phyloP scores from a whole-genome alignment of 2,329 filamentous ascomycete species.

The Pyrenochaeta sp. region DNA sequence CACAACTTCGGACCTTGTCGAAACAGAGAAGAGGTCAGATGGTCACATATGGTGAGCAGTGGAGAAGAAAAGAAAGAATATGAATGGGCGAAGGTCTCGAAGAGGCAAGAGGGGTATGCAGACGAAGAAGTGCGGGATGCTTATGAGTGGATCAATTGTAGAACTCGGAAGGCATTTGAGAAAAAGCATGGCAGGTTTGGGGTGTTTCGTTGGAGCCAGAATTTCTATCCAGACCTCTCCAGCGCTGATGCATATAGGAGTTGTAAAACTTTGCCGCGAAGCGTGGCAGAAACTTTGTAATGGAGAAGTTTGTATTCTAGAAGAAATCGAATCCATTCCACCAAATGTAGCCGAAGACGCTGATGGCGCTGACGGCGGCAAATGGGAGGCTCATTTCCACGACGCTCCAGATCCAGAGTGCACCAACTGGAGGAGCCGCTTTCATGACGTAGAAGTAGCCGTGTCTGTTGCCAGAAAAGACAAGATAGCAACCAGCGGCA shows the following conservation, averaged over 20 bases:
- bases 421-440: slow-evolving; percentile 84
- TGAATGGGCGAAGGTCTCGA: slow-evolving; percentile 8
- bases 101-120: slow-evolving; percentile 6
- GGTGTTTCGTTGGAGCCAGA: background rate
- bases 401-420: slow-evolving; percentile 91
- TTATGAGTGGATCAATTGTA: slow-evolving; percentile 18
- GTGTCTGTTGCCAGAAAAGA: slow-evolving; percentile 79
- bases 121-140: slow-evolving; percentile 12
- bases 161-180: slow-evolving; percentile 16
- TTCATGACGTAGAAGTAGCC: slow-evolving; percentile 92
- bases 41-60: background rate
- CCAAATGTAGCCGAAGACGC: slow-evolving; percentile 61
- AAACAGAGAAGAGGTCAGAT: slow-evolving; percentile 6
- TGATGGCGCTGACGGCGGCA: slow-evolving; percentile 64
- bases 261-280: background rate
- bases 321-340: slow-evolving; percentile 62
- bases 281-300: background rate
- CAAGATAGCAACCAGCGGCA: slow-evolving; percentile 75
- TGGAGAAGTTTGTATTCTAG: slow-evolving; percentile 22
- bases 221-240: background rate
- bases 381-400: slow-evolving; percentile 79
- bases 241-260: background rate
- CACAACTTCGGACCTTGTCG: too few species aligned
- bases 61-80: slow-evolving; percentile 1
- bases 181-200: background rate